phyloP scores from a whole-genome alignment of 768 basidiomycete species.

The Rubroboletus satanas region DNA sequence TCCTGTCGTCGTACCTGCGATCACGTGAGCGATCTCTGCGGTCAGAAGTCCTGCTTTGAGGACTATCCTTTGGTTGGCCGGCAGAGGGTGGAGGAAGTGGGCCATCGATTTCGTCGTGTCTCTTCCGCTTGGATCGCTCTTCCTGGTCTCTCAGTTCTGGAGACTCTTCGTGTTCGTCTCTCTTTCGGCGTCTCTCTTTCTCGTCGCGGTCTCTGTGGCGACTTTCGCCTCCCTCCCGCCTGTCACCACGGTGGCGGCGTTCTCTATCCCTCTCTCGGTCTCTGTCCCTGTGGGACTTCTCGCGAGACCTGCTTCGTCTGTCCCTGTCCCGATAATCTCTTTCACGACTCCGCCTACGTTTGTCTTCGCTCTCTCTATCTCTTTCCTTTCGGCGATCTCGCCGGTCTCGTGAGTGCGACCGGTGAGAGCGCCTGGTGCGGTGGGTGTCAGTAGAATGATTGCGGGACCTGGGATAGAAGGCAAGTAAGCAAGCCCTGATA shows the following conservation, averaged over 20 bases:
- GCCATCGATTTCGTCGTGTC: constrained; percentile 51
- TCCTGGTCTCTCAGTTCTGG: constrained; percentile 44
- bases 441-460: constrained; percentile 76
- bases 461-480: constrained; percentile 46
- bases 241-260: constrained; percentile 46
- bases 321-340: constrained; percentile 47
- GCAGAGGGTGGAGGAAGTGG: constrained; percentile 39
- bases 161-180: constrained; percentile 58
- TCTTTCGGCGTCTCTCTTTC: constrained; percentile 57
- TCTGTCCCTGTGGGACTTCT: constrained; percentile 42
- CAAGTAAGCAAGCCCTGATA: constrained; percentile 4
- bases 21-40: constrained; percentile 51
- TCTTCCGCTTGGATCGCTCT: constrained; percentile 64
- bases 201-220: constrained; percentile 53
- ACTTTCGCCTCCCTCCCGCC: constrained; percentile 50
- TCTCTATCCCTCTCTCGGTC: constrained; percentile 31
- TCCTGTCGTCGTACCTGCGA: constrained; percentile 51
- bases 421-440: constrained; percentile 66
- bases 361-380: constrained; percentile 55
- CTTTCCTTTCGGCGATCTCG: constrained; percentile 42
- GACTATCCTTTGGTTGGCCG: constrained; percentile 43
- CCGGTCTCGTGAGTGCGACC: constrained; percentile 63
- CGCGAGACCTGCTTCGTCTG: constrained; percentile 46
- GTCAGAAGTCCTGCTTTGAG: constrained; percentile 42
- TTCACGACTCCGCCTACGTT: constrained; percentile 62